These are phyloP conservation scores for Cucurbita maxima DNA, from an alignment of 306 rosid species.

Conservation along the genomic window DNA sequence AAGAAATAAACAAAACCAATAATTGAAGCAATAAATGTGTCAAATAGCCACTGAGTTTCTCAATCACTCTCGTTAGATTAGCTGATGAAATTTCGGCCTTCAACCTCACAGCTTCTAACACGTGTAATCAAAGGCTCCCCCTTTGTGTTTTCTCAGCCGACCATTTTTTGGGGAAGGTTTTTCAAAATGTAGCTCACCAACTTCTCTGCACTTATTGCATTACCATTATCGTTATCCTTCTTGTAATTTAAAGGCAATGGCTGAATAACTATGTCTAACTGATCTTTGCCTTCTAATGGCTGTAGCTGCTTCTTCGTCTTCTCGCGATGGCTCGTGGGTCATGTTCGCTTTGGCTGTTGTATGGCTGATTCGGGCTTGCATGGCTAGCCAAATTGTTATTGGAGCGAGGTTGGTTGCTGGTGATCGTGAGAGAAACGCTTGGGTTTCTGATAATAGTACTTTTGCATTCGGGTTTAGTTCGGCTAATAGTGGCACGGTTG, in stretches of 20 bases:
- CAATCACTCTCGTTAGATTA: background rate
- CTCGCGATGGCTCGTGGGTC: conserved; percentile 17
- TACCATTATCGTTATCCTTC: background rate
- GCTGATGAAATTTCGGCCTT: background rate
- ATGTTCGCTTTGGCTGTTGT: conserved; percentile 13
- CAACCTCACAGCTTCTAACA: conserved; percentile 13
- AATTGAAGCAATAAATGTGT: background rate
- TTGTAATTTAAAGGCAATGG: background rate
- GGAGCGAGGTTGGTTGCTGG: conserved; percentile 51
- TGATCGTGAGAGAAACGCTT: conserved; percentile 12
- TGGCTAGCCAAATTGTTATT: conserved; percentile 33
- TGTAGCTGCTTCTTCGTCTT: background rate
- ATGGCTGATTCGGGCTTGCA: conserved; percentile 10
- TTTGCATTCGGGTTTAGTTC: conserved; percentile 79
- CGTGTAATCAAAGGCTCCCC: conserved; percentile 13
- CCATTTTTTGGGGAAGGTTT: conserved; percentile 25
- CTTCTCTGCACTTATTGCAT: conserved; percentile 11
- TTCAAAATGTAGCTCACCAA: conserved; percentile 77
- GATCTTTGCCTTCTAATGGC: background rate
- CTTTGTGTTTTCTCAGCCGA: conserved; percentile 26
- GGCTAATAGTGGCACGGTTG: background rate
- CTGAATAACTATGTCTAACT: background rate
- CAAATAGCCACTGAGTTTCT: background rate
- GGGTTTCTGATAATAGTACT: conserved; percentile 72
- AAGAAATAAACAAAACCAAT: background rate